Conservation (phyloP, 805 yeast genomes). For the Allodekkera sacchari region DNA sequence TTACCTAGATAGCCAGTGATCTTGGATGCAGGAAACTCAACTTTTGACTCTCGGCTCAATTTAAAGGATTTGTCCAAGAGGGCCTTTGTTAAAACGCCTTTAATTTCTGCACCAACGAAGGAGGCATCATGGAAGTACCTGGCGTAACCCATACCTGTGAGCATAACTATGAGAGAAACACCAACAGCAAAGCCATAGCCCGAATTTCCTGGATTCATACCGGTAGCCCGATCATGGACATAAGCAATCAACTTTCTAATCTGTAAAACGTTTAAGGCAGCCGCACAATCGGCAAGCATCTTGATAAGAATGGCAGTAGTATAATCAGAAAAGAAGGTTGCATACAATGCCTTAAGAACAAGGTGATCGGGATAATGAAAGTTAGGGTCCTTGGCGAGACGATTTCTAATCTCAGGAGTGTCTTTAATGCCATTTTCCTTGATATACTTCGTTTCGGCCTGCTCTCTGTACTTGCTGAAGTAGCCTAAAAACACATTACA, state of each 20-base stretch:
- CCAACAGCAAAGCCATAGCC: constrained; percentile 80
- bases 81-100: constrained; percentile 64
- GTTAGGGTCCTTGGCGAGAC: constrained; percentile 26
- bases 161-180: constrained; percentile 44
- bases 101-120: constrained; percentile 60
- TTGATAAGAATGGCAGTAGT: constrained; percentile 32
- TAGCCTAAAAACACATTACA: constrained; percentile 27
- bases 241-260: constrained; percentile 57
- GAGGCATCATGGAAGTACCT: constrained; percentile 56
- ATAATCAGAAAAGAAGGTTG: constrained; percentile 42
- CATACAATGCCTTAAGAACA: constrained; percentile 38
- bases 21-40: constrained; percentile 56
- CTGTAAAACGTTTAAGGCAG: constrained; percentile 57
- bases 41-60: constrained; percentile 49
- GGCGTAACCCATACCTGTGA: constrained; percentile 42
- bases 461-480: constrained; percentile 24
- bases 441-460: constrained; percentile 25
- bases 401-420: constrained; percentile 28
- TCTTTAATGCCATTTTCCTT: constrained; percentile 23
- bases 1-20: constrained; percentile 75
- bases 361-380: constrained; percentile 35
- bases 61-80: constrained; percentile 60
- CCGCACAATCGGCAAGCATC: constrained; percentile 36
- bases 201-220: constrained; percentile 34
- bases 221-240: constrained; percentile 43